phyloP scores from a whole-genome alignment of 805 yeast genomes.

The Groenewaldozyma salmanticensis region DNA sequence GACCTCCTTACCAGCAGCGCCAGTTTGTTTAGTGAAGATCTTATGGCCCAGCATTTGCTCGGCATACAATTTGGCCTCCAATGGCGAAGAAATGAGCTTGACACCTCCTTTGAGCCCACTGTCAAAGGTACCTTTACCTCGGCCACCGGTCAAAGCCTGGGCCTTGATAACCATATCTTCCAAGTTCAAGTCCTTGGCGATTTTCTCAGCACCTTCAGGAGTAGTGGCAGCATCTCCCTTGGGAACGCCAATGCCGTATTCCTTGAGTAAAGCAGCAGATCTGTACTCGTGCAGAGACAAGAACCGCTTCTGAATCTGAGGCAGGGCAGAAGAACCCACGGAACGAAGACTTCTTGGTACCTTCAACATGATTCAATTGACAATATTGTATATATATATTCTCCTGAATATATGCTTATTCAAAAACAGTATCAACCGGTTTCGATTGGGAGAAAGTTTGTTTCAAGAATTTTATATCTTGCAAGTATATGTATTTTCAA shows the following conservation, averaged over 20 bases:
- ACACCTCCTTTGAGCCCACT: constrained; percentile 96
- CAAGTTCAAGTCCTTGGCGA: constrained; percentile 62
- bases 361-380: too few species aligned
- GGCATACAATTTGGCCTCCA: constrained; percentile 80
- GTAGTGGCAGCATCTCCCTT: constrained; percentile 85
- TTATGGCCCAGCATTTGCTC: constrained; percentile 85
- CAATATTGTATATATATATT: too few species aligned
- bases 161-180: constrained; percentile 92
- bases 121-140: constrained; percentile 98
- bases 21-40: constrained; percentile 95
- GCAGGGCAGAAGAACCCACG: too few species aligned
- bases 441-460: too few species aligned
- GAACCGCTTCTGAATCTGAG: constrained; percentile 40
- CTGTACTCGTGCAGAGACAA: constrained; percentile 93
- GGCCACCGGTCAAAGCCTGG: constrained; percentile 98
- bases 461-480: too few species aligned
- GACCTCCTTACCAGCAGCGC: constrained; percentile 93
- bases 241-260: constrained; percentile 86
- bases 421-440: too few species aligned
- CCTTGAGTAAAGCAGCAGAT: constrained; percentile 75
- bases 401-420: too few species aligned
- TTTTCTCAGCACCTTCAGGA: constrained; percentile 75
- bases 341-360: too few species aligned
- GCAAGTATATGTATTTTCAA: too few species aligned
- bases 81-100: constrained; percentile 73